phyloP scores from a whole-genome alignment of 2,329 filamentous ascomycete genomes.

The Talaromyces marneffei region DNA sequence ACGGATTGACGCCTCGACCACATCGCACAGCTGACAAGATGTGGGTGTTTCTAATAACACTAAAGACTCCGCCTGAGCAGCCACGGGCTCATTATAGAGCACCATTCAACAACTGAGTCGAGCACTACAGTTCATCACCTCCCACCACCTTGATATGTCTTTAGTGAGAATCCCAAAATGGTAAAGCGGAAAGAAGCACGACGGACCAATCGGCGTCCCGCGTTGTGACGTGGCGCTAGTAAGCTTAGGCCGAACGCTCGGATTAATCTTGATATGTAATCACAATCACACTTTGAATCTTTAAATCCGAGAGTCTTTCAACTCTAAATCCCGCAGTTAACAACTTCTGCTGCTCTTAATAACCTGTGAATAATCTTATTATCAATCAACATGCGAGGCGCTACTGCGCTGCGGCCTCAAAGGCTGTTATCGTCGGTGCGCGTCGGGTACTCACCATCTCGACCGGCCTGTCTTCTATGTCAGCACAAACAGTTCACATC shows the following conservation, averaged over 20 bases:
- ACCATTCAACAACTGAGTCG: background rate
- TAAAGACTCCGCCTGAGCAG: background rate
- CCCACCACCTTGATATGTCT: background rate
- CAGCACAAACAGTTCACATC: background rate
- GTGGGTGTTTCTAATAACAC: background rate
- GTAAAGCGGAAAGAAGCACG: background rate
- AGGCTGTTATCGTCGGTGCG: background rate
- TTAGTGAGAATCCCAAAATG: background rate
- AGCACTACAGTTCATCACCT: background rate
- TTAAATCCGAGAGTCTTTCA: background rate
- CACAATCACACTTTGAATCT: constrained; percentile 1
- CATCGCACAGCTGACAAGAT: background rate
- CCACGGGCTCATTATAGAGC: background rate
- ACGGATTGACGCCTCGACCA: background rate
- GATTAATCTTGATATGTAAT: background rate
- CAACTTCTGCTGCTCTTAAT: background rate
- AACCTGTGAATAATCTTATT: background rate
- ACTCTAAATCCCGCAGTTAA: background rate
- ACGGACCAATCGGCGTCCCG: background rate
- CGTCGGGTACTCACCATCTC: background rate
- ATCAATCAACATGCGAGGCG: constrained; percentile 3
- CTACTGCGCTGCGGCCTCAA: background rate
- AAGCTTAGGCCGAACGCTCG: background rate
- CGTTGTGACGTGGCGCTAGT: constrained; percentile 1
- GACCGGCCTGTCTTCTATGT: constrained; percentile 6